Conservation (phyloP, 805 yeast species). For the Candida adriatica region DNA sequence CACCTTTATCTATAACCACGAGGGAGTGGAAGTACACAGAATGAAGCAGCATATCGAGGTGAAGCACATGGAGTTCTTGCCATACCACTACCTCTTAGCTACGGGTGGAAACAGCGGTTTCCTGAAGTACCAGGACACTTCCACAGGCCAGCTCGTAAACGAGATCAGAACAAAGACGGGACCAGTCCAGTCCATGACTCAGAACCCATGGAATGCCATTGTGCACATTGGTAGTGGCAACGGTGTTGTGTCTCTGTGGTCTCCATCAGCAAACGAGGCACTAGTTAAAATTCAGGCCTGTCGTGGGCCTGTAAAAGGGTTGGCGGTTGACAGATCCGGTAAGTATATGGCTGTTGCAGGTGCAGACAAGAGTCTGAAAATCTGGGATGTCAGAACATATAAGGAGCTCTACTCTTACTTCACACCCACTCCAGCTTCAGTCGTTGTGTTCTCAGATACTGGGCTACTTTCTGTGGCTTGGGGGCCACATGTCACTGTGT, state of each 20-base stretch:
- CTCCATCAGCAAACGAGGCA: constrained; percentile 83
- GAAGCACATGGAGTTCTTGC: constrained; percentile 77
- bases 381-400: constrained; percentile 90
- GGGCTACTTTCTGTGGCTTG: constrained; percentile 87
- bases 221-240: constrained; percentile 90
- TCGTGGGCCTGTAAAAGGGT: constrained; percentile 80
- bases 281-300: constrained; percentile 74
- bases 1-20: constrained; percentile 84
- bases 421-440: constrained; percentile 81
- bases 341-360: constrained; percentile 91
- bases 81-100: constrained; percentile 83
- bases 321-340: constrained; percentile 89
- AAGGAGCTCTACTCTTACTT: constrained; percentile 56
- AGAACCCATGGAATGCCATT: constrained; percentile 94
- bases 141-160: constrained; percentile 81
- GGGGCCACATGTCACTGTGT: constrained; percentile 91
- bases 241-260: constrained; percentile 91
- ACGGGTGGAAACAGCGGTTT: constrained; percentile 88
- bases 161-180: constrained; percentile 86
- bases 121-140: constrained; percentile 88
- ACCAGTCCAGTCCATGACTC: constrained; percentile 81
- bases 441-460: constrained; percentile 76
- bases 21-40: constrained; percentile 88
- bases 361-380: constrained; percentile 72
- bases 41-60: constrained; percentile 86